Evolutionary conservation across 1,139 yeast species (phyloP), one percentile per base, ranked within the genome.

Genomic region (Protomyces inundatus): DNA sequence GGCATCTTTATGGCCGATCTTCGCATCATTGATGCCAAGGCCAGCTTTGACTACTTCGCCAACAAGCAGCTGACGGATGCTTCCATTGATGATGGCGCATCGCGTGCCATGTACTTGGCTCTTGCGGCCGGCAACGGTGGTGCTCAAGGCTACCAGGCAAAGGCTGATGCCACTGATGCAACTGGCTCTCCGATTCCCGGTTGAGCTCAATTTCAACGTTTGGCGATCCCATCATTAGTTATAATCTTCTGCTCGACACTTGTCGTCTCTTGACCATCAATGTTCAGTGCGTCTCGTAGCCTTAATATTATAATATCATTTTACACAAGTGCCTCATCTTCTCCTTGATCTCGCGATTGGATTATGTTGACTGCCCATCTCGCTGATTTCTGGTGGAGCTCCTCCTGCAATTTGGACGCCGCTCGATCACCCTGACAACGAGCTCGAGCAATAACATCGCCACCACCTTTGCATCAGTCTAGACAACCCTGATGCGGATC

Each of bases 31-130:
- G 46, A 52, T 73, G 88, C 98, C 0, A 67, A 72, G 57, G 66
- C 81, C 0, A 81, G 97, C 0, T 90, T 85, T 76, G 71, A 78
- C 1, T 91, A 86, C 76, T 93, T 93, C 75, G 76, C 85, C 5
- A 75, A 81, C 32, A 70, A 77, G 7, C 70, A 72, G 56, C 89
- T 85, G 76, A 71, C 75, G 54, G 62, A 69, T 5, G 73, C 74
- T 23, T 84, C 82, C 77, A 81, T 93, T 66, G 98, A 93, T 72
- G 84, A 84, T 65, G 98, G 98, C 2, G 95, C 90, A 79, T 86
- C 96, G 69, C 77, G 85, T 70, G 88, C 97, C 0, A 91, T 98
- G 97, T 83, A 90, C 61, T 77, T 90, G 69, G 88, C 97, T 0
- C 90, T 83, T 71, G 77, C 88, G 55, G 95, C 90, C 46, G 88